Percentiles rank a stretch among this genome's conserved stretches.
Evolutionary conservation across 106 monocot species (phyloP).

Genomic region (Xerophyta viscosa): DNA sequence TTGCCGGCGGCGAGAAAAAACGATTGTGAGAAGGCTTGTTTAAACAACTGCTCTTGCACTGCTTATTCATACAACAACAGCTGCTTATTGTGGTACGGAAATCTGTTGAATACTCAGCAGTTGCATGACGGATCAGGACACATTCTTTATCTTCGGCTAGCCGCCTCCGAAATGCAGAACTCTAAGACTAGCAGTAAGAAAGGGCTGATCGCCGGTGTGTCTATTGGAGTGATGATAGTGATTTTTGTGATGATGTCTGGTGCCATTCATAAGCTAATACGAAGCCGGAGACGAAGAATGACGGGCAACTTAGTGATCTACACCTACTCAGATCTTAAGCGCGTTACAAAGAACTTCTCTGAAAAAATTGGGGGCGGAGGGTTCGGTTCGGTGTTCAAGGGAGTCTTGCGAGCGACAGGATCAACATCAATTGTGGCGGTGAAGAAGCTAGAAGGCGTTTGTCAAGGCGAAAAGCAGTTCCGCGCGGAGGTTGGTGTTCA

Average conservation of each 20-base stretch:
- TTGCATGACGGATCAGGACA: neutral
- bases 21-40: conserved; percentile 29
- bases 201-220: neutral
- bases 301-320: conserved; percentile 9
- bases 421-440: conserved; percentile 20
- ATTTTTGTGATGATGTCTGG: neutral
- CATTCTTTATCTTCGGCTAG: conserved; percentile 25
- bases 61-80: conserved; percentile 20
- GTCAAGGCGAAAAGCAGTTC: conserved; percentile 47
- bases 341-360: conserved; percentile 35
- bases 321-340: conserved; percentile 23
- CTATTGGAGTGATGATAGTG: neutral
- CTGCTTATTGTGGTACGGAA: neutral
- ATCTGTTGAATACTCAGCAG: conserved; percentile 17
- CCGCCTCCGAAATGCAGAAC: conserved; percentile 21
- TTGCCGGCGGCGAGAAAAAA: neutral
- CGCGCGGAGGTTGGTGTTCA: too few species aligned
- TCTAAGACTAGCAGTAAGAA: conserved; percentile 1
- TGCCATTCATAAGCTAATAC: neutral
- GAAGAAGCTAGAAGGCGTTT: conserved; percentile 30
- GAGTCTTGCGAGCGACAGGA: neutral
- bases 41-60: conserved; percentile 37
- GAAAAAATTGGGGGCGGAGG: conserved; percentile 27
- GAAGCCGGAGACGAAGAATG: neutral
- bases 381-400: conserved; percentile 40